Percentiles rank a stretch among this genome's conserved stretches.
phyloP scores from a whole-genome alignment of 2,329 filamentous ascomycete species.

The Fusarium sp. region DNA sequence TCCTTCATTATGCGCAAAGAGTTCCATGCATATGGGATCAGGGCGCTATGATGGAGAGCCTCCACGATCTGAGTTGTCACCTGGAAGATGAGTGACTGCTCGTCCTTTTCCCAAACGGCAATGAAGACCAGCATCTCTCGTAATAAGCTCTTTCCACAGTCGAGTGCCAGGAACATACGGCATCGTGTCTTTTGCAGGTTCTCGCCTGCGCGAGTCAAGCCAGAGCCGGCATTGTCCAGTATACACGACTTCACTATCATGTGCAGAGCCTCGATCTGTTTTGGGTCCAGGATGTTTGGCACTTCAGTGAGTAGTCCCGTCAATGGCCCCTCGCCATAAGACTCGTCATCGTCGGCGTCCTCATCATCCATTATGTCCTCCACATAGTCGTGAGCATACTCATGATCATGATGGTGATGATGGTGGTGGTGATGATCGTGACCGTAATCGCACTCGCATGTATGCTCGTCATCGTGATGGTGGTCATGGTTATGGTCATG shows the following conservation, averaged over 20 bases:
- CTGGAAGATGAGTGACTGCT: conserved; percentile 94
- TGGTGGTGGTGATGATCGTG: conserved; percentile 46
- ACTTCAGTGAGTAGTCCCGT: conserved; percentile 92
- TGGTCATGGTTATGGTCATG: conserved; percentile 42
- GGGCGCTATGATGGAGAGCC: conserved; percentile 86
- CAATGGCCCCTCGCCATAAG: conserved; percentile 81
- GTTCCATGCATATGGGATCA: conserved; percentile 93
- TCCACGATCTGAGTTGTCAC: conserved; percentile 97
- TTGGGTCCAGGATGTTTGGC: conserved; percentile 91
- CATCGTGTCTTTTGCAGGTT: conserved; percentile 92
- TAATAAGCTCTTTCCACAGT: conserved; percentile 89
- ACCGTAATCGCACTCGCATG: conserved; percentile 52
- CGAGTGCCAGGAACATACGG: conserved; percentile 87
- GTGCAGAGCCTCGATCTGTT: conserved; percentile 93
- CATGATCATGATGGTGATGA: conserved; percentile 52
- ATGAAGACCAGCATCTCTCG: conserved; percentile 95
- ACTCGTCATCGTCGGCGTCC: conserved; percentile 78
- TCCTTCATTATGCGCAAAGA: conserved; percentile 93
- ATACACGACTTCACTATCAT: conserved; percentile 99
- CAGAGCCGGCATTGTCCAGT: conserved; percentile 80
- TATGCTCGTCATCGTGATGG: conserved; percentile 45
- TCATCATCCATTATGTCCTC: conserved; percentile 73
- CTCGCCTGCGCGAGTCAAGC: conserved; percentile 73
- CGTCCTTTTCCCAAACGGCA: conserved; percentile 94
- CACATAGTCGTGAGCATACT: conserved; percentile 58